Conservation (phyloP, 495 filamentous ascomycete species). For the Tuber aestivum region DNA sequence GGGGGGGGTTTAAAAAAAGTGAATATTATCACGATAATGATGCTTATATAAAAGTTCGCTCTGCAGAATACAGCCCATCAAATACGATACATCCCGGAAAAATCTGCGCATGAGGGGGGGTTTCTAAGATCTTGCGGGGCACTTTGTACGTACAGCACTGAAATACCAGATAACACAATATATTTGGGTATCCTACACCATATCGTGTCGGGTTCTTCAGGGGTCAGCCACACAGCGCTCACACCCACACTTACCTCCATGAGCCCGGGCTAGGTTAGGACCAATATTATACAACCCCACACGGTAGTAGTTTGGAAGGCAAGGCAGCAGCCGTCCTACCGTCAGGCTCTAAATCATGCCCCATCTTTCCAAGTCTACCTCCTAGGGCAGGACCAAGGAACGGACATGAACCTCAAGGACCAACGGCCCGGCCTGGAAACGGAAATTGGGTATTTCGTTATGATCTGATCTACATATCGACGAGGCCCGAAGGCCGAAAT, state of each 20-base stretch:
- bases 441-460: background rate
- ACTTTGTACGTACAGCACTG: background rate
- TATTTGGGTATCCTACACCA: background rate
- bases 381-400: background rate
- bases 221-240: background rate
- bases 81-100: background rate
- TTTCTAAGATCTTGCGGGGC: background rate
- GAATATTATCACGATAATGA: too few species aligned
- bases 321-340: background rate
- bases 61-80: background rate
- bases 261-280: background rate
- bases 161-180: background rate
- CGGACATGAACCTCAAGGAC: background rate
- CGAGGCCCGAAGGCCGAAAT: background rate
- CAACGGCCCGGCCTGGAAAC: background rate
- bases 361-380: background rate
- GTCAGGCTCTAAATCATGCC: background rate
- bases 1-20: too few species aligned
- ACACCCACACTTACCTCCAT: background rate
- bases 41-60: background rate
- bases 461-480: background rate
- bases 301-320: background rate
- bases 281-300: background rate
- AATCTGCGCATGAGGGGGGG: background rate
- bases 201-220: background rate